Base-by-base conservation (phyloP, 148 eudicot genomes). In the Heliamphora exappendiculata region DNA sequence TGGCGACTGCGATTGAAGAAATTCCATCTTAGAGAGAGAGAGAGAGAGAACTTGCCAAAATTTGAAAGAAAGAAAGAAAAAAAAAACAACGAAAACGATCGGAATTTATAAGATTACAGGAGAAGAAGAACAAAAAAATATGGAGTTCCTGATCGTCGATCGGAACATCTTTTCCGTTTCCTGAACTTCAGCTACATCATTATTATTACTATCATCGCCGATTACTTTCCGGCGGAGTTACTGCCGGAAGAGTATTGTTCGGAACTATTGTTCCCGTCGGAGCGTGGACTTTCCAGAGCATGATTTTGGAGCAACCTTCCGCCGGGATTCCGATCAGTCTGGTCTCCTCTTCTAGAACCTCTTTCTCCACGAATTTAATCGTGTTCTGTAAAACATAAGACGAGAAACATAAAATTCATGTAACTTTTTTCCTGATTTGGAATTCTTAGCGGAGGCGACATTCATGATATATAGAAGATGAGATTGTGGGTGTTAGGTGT, bases 331-430 rank as follows among this genome's bases (percentile, higher is more conserved):
- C 98, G 72, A 85, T 86, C 75, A 94, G 54, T 54, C 84, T 82
- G 34, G 92, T 89, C 76, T 92, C 97, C 72, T 90, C 98, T 77
- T 94, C 97, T 73, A 81, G 84, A 39, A 87, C 87, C 70, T 92
- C 95, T 70, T 91, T 85, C 78, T 88, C 89, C 36, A 94, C 94
- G 79, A 90, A 94, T 77, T 90, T 89, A 16, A 94, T 82, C 13
- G 91, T 84, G 64, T 92, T 84, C 98, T 92, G 89, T 83, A 82
- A 31, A 5, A n/a, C 69, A 7, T 13, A 24, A 28, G 31, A 42
- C 34, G 22, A 58, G 3, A 17, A 3, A 54, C 10, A 24, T 62
- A 37, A 47, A 8, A 45, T 47, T 47, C 50, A 47, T 53, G 17
- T 4, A 53, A 17, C 5, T 17, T 17, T 20, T 53, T 17, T 53